These are phyloP conservation scores for Quercus mongolica DNA, from an alignment of 306 rosid species.

Conservation along the genomic window DNA sequence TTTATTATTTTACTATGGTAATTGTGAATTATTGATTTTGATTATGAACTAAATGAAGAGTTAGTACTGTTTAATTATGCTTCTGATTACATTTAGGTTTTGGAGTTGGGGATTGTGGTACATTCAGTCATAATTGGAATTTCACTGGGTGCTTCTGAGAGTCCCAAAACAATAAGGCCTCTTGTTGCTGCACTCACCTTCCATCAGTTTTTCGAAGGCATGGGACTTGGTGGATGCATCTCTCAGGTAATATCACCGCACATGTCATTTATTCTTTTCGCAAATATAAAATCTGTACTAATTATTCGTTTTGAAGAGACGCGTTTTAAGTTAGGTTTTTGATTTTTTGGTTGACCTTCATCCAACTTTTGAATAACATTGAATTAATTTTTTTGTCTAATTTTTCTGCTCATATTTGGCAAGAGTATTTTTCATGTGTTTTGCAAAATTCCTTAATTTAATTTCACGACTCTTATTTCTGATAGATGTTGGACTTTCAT, in stretches of 20 bases:
- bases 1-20: no score
- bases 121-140: slow-evolving; percentile 82
- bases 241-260: slow-evolving; percentile 46
- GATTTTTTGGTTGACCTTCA: neutral
- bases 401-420: neutral
- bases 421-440: no score
- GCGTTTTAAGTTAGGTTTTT: no score
- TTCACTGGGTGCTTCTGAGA: slow-evolving; percentile 69
- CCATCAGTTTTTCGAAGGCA: slow-evolving; percentile 89
- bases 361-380: neutral
- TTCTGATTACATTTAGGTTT: slow-evolving; percentile 29
- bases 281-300: no score
- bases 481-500: no score
- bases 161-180: slow-evolving; percentile 60
- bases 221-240: slow-evolving; percentile 88
- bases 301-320: neutral
- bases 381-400: neutral
- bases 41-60: no score
- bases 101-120: slow-evolving; percentile 80
- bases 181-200: slow-evolving; percentile 68
- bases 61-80: neutral
- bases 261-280: no score
- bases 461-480: no score
- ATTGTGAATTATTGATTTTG: no score
- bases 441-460: no score